phyloP scores from a whole-genome alignment of 768 basidiomycete species.

The Clitopilus hobsonii region DNA sequence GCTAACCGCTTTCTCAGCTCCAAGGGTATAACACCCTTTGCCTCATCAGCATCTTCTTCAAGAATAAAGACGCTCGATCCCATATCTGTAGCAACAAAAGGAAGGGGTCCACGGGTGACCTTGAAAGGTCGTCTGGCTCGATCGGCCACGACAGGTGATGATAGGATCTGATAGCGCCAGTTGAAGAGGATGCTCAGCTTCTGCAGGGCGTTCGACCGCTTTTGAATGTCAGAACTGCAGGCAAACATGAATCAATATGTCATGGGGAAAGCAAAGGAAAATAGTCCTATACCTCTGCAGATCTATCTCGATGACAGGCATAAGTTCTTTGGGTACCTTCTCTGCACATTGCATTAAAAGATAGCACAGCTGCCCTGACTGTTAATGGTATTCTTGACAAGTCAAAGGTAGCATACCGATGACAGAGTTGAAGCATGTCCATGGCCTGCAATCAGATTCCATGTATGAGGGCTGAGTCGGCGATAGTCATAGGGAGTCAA shows the following conservation, averaged over 20 bases:
- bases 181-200: constrained; percentile 54
- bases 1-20: constrained; percentile 63
- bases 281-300: constrained; percentile 50
- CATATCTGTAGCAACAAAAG: constrained; percentile 73
- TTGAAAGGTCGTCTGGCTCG: constrained; percentile 66
- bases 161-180: constrained; percentile 67
- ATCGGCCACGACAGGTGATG: constrained; percentile 58
- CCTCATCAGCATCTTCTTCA: constrained; percentile 46
- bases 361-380: constrained; percentile 46
- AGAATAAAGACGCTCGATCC: constrained; percentile 57
- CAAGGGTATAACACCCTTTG: constrained; percentile 50
- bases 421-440: constrained; percentile 38
- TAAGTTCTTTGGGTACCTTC: constrained; percentile 45
- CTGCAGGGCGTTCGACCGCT: constrained; percentile 47
- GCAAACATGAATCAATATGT: background rate
- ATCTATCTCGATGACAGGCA: constrained; percentile 48
- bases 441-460: constrained; percentile 46
- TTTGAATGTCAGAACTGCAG: constrained; percentile 41
- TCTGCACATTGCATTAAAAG: constrained; percentile 73
- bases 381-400: background rate
- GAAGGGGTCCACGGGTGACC: constrained; percentile 61
- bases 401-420: constrained; percentile 37
- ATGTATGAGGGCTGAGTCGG: constrained; percentile 51
- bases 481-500: constrained; percentile 44
- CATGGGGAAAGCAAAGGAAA: background rate